These are phyloP conservation scores for Colletotrichum sp. DNA, from an alignment of 2,329 filamentous ascomycete genomes.

Conservation along the genomic window DNA sequence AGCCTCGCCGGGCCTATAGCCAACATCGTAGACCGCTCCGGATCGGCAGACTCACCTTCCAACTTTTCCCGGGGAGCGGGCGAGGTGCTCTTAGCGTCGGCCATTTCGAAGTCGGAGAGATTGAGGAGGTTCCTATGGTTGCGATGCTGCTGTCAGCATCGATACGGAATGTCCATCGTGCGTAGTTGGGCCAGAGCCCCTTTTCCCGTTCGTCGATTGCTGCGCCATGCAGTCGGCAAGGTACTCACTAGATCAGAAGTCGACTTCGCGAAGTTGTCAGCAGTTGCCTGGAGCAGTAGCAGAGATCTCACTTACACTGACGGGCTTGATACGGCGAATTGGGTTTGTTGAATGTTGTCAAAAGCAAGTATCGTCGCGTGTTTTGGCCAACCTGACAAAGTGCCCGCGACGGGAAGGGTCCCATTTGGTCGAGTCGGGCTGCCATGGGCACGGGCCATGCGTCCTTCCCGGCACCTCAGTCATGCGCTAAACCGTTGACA, in stretches of 20 bases:
- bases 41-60: constrained; percentile 60
- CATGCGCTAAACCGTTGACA: neutral
- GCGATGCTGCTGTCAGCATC: neutral
- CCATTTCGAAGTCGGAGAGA: constrained; percentile 32
- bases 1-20: constrained; percentile 16
- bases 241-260: neutral
- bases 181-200: neutral
- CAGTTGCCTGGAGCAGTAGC: too few relatives aligned
- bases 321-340: neutral
- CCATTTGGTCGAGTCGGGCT: constrained; percentile 12
- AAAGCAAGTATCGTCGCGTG: neutral
- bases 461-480: neutral
- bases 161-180: neutral
- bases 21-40: neutral
- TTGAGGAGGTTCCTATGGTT: neutral
- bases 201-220: neutral
- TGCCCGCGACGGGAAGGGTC: constrained; percentile 1
- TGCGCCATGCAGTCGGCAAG: neutral
- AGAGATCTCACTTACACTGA: neutral
- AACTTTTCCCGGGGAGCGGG: constrained; percentile 74
- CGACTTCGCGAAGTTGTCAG: neutral
- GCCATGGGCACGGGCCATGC: constrained; percentile 11
- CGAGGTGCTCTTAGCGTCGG: constrained; percentile 42
- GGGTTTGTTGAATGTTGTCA: neutral
- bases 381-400: constrained; percentile 6